Evolutionary conservation across 2,329 filamentous ascomycete species (phyloP).

Genomic region (Aspergillus niger): DNA sequence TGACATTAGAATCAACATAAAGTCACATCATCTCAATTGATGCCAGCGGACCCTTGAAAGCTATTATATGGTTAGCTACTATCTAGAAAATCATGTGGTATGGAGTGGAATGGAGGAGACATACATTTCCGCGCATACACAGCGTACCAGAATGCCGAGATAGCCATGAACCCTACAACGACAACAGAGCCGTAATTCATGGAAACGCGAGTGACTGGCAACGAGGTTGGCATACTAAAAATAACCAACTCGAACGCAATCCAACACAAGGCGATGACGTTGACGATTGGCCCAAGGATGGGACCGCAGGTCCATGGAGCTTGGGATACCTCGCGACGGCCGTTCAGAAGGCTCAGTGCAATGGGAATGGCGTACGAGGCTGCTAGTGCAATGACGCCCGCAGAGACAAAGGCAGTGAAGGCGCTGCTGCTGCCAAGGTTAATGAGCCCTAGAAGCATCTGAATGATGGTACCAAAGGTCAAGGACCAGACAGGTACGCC

Average conservation of each 20-base stretch:
- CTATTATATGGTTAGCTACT: constrained; percentile 20
- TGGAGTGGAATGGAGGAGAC: constrained; percentile 18
- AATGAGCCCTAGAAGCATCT: constrained; percentile 54
- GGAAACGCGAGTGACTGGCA: constrained; percentile 55
- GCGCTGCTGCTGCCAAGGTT: constrained; percentile 52
- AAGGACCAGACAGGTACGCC: constrained; percentile 48
- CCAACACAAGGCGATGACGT: constrained; percentile 53
- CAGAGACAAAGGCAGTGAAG: constrained; percentile 54
- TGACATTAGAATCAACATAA: too few relatives aligned
- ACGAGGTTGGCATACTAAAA: constrained; percentile 56
- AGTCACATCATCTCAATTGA: too few relatives aligned
- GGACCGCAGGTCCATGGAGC: constrained; percentile 53
- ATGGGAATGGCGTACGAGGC: constrained; percentile 61
- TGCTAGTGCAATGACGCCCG: constrained; percentile 60
- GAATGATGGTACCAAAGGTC: constrained; percentile 47
- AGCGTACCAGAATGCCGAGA: constrained; percentile 55
- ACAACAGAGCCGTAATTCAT: constrained; percentile 64
- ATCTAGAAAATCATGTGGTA: too few relatives aligned
- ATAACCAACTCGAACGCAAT: constrained; percentile 56
- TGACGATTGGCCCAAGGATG: constrained; percentile 48
- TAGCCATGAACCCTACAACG: constrained; percentile 56
- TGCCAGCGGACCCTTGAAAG: constrained; percentile 39
- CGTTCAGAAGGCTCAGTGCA: constrained; percentile 50
- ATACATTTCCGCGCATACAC: constrained; percentile 55
- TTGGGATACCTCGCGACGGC: constrained; percentile 50